phyloP scores from a whole-genome alignment of 164 flowering plant species.

The Stephania japonica region DNA sequence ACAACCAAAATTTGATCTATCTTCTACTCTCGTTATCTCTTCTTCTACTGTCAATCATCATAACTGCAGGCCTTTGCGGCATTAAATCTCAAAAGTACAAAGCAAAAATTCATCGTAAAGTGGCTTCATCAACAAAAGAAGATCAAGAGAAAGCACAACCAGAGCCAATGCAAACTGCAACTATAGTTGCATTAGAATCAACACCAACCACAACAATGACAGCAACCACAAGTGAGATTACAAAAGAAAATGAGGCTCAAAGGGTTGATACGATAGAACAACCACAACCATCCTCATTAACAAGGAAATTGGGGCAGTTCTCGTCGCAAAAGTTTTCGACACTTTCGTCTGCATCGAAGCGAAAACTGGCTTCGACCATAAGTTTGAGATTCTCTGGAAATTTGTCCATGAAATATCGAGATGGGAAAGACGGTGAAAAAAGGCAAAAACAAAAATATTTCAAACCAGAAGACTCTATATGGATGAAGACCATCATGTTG shows the following conservation, averaged over 20 bases:
- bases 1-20: conserved; percentile 11
- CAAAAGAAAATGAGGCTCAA: neutral
- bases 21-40: conserved; percentile 22
- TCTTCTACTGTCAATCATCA: conserved; percentile 18
- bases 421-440: conserved; percentile 8
- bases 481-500: conserved; percentile 66
- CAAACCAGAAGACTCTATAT: conserved; percentile 42
- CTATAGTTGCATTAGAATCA: neutral
- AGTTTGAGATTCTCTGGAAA: conserved; percentile 21
- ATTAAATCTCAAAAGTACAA: conserved; percentile 13
- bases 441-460: conserved; percentile 14
- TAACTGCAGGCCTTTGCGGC: conserved; percentile 24
- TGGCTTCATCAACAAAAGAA: conserved; percentile 8
- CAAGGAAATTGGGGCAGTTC: neutral
- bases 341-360: neutral
- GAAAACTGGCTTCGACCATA: conserved; percentile 15
- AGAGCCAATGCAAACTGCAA: neutral
- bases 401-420: conserved; percentile 6
- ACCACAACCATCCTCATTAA: neutral
- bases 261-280: neutral
- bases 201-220: neutral
- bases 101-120: neutral
- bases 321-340: neutral
- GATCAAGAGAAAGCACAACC: neutral
- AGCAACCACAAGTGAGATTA: neutral